Conservation (phyloP, 2,329 filamentous ascomycete genomes). For the Fusarium transvaalense region DNA sequence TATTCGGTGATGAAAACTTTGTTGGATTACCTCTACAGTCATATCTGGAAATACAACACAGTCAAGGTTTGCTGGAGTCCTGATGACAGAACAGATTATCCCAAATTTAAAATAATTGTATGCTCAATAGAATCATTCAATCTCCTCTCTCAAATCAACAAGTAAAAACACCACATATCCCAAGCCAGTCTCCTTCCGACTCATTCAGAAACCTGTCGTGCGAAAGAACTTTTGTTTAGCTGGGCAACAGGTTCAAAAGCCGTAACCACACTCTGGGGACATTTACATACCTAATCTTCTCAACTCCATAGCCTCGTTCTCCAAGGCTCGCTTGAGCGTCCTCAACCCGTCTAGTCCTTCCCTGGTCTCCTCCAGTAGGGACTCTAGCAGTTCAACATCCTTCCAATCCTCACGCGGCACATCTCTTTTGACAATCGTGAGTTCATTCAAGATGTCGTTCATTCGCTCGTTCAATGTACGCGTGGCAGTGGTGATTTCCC, state of each 20-base stretch:
- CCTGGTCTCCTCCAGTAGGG: background rate
- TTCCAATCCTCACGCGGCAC: background rate
- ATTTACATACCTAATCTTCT: background rate
- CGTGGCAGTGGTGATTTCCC: background rate
- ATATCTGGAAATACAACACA: too few relatives aligned
- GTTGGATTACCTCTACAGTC: too few relatives aligned
- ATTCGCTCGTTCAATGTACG: background rate
- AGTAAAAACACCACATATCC: background rate
- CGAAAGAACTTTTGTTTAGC: background rate
- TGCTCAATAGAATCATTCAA: too few relatives aligned
- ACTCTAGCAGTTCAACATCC: background rate
- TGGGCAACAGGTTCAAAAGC: background rate
- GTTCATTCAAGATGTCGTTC: background rate
- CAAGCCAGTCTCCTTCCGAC: background rate
- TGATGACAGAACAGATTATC: too few relatives aligned
- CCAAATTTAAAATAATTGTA: too few relatives aligned
- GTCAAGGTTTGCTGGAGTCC: too few relatives aligned
- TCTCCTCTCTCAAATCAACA: too few relatives aligned
- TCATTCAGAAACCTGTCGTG: background rate
- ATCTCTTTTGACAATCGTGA: background rate
- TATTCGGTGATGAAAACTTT: background rate
- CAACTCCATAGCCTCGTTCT: background rate
- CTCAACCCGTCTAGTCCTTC: background rate
- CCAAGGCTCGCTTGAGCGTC: background rate
- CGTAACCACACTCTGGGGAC: accelerated